These are phyloP conservation scores for Lunasporangiospora selenospora DNA, from an alignment of 192 early-diverging fungal genomes.

Conservation along the genomic window DNA sequence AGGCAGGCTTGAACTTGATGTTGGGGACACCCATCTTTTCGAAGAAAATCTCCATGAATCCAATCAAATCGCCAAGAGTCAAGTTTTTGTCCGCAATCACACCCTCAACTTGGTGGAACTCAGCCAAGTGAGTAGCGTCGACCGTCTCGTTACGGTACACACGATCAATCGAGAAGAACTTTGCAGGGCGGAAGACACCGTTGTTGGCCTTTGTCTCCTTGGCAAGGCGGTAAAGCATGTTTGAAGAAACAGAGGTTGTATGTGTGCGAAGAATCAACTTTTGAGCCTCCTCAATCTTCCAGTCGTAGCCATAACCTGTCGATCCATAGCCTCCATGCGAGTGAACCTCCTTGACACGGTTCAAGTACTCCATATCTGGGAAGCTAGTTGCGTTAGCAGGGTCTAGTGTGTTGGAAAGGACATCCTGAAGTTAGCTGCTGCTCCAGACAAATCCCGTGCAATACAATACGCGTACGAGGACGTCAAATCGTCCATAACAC, in stretches of 20 bases:
- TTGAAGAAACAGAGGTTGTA: constrained; percentile 92
- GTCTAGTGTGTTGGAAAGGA: too few relatives aligned
- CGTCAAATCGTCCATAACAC: too few relatives aligned
- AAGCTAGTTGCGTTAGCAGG: constrained; percentile 78
- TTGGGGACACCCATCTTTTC: constrained; percentile 94
- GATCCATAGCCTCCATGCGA: constrained; percentile 94
- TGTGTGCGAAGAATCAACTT: constrained; percentile 96
- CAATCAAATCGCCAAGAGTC: constrained; percentile 96
- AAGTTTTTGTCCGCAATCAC: constrained; percentile 96
- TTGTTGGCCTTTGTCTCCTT: constrained; percentile 66
- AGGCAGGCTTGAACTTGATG: constrained; percentile 99
- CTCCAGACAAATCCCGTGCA: too few relatives aligned
- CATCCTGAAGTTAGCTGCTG: too few relatives aligned
- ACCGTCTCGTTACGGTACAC: constrained; percentile 99
- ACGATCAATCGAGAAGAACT: constrained; percentile 99
- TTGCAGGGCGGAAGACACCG: constrained; percentile 86
- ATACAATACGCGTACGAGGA: too few relatives aligned
- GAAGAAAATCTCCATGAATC: constrained; percentile 96
- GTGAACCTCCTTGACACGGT: constrained; percentile 92
- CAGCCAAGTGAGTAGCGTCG: constrained; percentile 98
- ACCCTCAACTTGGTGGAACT: constrained; percentile 99
- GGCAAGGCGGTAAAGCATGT: constrained; percentile 94
- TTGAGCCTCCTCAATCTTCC: constrained; percentile 92
- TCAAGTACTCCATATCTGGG: constrained; percentile 84
- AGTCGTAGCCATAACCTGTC: constrained; percentile 93